These are phyloP conservation scores for Dryas octopetala DNA, from an alignment of 306 rosid species.

Conservation along the genomic window DNA sequence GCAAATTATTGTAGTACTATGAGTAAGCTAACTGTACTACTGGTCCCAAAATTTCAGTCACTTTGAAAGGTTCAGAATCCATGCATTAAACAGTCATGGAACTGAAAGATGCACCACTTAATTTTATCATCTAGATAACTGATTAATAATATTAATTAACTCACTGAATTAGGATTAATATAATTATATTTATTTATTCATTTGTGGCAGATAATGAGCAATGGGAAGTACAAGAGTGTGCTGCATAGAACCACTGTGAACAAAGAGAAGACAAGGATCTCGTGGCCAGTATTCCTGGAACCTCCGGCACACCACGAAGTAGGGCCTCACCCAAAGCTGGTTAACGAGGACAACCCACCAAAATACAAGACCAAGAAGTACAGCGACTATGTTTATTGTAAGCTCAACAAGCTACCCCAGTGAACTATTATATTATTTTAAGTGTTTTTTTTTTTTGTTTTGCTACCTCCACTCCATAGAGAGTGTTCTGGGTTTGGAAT, in stretches of 20 bases:
- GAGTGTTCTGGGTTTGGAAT: too few species aligned
- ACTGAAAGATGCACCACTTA: too few species aligned
- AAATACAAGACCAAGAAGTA: constrained; percentile 62
- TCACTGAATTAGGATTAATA: too few species aligned
- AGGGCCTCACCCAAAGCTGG: constrained; percentile 56
- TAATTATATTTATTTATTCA: not conserved
- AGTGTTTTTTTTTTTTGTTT: too few species aligned
- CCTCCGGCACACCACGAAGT: constrained; percentile 46
- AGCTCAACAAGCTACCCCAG: constrained; percentile 62
- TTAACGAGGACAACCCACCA: constrained; percentile 53
- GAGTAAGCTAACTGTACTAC: too few species aligned
- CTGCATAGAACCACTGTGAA: constrained; percentile 65
- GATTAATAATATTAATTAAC: too few species aligned
- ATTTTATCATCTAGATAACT: too few species aligned
- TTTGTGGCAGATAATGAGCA: constrained; percentile 56
- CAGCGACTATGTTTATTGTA: constrained; percentile 53
- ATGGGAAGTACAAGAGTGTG: constrained; percentile 65
- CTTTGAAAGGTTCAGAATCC: too few species aligned
- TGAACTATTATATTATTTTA: not conserved
- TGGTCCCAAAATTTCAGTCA: too few species aligned
- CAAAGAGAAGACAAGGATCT: constrained; percentile 54
- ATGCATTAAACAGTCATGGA: too few species aligned
- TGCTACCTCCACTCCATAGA: too few species aligned
- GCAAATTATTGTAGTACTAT: too few species aligned
- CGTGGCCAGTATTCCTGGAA: constrained; percentile 79